Percentiles rank a stretch among this genome's conserved stretches.
Conservation (phyloP, 495 filamentous ascomycete genomes). For the Letharia lupina region DNA sequence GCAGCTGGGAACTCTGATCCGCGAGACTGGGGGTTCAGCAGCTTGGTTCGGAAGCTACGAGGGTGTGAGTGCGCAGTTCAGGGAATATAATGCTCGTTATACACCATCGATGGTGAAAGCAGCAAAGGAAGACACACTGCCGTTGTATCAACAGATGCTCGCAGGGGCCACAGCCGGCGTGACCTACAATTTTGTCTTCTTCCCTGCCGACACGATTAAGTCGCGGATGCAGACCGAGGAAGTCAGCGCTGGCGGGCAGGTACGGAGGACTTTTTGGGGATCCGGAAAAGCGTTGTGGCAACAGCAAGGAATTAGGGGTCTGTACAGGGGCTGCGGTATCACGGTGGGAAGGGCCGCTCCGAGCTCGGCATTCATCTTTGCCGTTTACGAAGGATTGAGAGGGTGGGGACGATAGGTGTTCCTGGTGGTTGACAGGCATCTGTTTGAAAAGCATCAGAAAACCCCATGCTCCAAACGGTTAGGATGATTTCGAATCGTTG, state of each 20-base stretch:
- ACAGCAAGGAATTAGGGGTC: slow-evolving; percentile 67
- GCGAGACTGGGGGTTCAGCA: slow-evolving; percentile 85
- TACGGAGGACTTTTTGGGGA: slow-evolving; percentile 54
- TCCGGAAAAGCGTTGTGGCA: slow-evolving; percentile 66
- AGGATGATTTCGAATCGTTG: neutral
- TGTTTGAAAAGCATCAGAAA: neutral
- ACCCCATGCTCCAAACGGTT: neutral
- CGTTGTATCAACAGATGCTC: slow-evolving; percentile 72
- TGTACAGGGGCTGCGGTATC: slow-evolving; percentile 93
- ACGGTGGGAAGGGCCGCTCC: slow-evolving; percentile 81
- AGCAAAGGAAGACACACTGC: slow-evolving; percentile 31
- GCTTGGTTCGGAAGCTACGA: slow-evolving; percentile 97
- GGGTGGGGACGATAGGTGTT: slow-evolving; percentile 42
- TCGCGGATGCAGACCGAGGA: slow-evolving; percentile 90
- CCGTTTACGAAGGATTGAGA: slow-evolving; percentile 79
- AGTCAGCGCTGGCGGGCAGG: slow-evolving; percentile 36
- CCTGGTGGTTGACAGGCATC: neutral
- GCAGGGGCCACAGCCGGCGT: slow-evolving; percentile 90
- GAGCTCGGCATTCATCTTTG: slow-evolving; percentile 95
- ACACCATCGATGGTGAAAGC: slow-evolving; percentile 6
- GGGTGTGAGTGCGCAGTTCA: slow-evolving; percentile 61
- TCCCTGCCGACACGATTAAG: slow-evolving; percentile 95
- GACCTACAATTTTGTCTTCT: slow-evolving; percentile 92
- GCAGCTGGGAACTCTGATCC: slow-evolving; percentile 83
- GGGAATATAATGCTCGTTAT: slow-evolving; percentile 30